phyloP scores from a whole-genome alignment of 805 yeast genomes.

The Monosporozyma aquatica region DNA sequence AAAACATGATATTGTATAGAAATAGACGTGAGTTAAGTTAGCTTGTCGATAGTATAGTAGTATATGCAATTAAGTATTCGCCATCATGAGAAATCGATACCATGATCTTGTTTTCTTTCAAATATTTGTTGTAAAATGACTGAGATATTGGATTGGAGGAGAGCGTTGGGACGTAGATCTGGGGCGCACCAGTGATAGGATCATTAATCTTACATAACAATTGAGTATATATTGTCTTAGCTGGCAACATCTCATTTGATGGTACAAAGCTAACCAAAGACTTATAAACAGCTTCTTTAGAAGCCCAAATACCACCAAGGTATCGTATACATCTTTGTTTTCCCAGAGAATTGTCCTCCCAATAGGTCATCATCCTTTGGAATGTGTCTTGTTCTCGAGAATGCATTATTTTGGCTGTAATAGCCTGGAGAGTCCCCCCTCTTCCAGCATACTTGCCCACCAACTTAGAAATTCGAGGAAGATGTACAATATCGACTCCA shows the following conservation, averaged over 20 bases:
- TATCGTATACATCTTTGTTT: slow-evolving; percentile 7
- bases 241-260: slow-evolving; percentile 17
- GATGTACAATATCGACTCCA: slow-evolving; percentile 25
- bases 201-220: slow-evolving; percentile 17
- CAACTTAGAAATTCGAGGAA: slow-evolving; percentile 20
- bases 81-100: slow-evolving; percentile 27
- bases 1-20: no score
- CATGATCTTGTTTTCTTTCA: slow-evolving; percentile 9
- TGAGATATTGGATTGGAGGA: slow-evolving; percentile 5
- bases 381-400: slow-evolving; percentile 11
- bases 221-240: slow-evolving; percentile 22
- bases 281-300: slow-evolving; percentile 24
- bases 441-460: slow-evolving; percentile 9
- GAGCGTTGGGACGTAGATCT: slow-evolving; percentile 9
- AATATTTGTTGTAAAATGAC: slow-evolving; percentile 11
- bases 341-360: not conserved
- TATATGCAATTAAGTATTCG: slow-evolving; percentile 18
- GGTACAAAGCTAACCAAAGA: slow-evolving; percentile 15
- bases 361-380: slow-evolving; percentile 1
- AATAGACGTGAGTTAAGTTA: not conserved
- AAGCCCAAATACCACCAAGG: slow-evolving; percentile 28
- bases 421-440: slow-evolving; percentile 7
- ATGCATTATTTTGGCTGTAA: slow-evolving; percentile 26
- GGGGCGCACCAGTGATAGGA: slow-evolving; percentile 13
- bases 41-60: not conserved